Base-by-base conservation (phyloP, 495 filamentous ascomycete genomes). In the Hypoxylon subgilvum region DNA sequence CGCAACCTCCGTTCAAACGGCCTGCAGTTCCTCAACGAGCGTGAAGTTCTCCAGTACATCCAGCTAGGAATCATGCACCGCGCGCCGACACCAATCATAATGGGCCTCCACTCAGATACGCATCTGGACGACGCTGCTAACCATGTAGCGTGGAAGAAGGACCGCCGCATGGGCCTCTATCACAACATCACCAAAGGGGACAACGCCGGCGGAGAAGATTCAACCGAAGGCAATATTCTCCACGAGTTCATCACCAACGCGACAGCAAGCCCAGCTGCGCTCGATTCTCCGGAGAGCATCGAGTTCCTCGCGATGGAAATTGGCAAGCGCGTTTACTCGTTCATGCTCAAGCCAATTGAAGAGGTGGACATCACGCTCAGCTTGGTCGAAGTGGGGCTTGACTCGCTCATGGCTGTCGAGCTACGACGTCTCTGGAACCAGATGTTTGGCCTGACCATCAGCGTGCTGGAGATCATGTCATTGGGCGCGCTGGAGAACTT, bases 321-420 rank as follows among this genome's bases (percentile, higher is more conserved):
- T 38, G 45, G 31, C 19, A 49, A 49, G 45, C 47, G 35, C 14
- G 47, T 51, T 28, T 51, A 40, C 47, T 51, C 34, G 8, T 51
- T 51, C 35, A 51, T 51, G 47, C 47, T 51, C n/a, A 51, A 51
- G 23, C 47, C 47, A 14, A 51, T 51, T n/a, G 35, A 51, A 40
- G 35, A 40, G n/a, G 34, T 51, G 2, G 22, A 51, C 10, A 28
- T 51, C n/a, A 40, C 47, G 14, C 3, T 34, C 22, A 51, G 35
- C 30, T 23, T 51, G 10, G 47, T 40, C 6, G 47, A 51, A 6
- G 34, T 40, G 23, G 47, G 47, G 10, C 34, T 51, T 9, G 47
- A 51, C 47, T 51, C 35, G 9, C 47, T 51, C 35, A 40, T 51
- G 47, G 23, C 35, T 22, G 22, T 40, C 10, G 47, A 51, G 14